phyloP scores from a whole-genome alignment of 2,329 filamentous ascomycete genomes.

The Elsinoe arachidis region DNA sequence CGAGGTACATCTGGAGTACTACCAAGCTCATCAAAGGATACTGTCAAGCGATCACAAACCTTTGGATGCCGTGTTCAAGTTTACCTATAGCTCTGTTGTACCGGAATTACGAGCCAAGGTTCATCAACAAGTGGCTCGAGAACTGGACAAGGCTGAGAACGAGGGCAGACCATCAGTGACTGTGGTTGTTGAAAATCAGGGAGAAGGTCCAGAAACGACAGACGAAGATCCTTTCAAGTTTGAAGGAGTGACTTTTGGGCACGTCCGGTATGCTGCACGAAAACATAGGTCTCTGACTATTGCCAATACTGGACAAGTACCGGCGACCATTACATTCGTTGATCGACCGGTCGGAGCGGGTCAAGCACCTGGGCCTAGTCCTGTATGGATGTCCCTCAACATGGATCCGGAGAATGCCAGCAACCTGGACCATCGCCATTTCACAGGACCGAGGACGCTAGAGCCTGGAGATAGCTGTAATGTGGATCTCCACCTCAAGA shows the following conservation, averaged over 20 bases:
- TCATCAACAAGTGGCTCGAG: conserved; percentile 76
- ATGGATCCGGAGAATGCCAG: conserved; percentile 42
- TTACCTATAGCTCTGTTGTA: conserved; percentile 80
- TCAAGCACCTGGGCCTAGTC: conserved; percentile 35
- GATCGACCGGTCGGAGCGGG: conserved; percentile 53
- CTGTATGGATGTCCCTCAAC: conserved; percentile 62
- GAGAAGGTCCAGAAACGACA: conserved; percentile 32
- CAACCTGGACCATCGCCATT: conserved; percentile 17
- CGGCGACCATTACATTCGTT: conserved; percentile 71
- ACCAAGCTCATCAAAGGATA: conserved; percentile 81
- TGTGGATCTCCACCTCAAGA: conserved; percentile 57
- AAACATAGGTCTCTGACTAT: conserved; percentile 66
- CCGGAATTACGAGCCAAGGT: conserved; percentile 75
- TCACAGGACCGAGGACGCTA: conserved; percentile 51
- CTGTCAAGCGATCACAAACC: conserved; percentile 95
- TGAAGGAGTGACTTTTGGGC: conserved; percentile 68
- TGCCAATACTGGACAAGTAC: conserved; percentile 81
- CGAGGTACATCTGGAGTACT: conserved; percentile 53
- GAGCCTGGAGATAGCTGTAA: conserved; percentile 76
- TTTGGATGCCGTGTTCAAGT: conserved; percentile 68
- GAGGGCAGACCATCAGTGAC: conserved; percentile 65
- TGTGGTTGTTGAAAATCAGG: conserved; percentile 60
- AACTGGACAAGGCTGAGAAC: conserved; percentile 85
- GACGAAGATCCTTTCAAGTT: conserved; percentile 32
- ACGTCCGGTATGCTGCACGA: conserved; percentile 59